Evolutionary conservation across 2,329 filamentous ascomycete species (phyloP).

Genomic region (Alternaria brassicicola): DNA sequence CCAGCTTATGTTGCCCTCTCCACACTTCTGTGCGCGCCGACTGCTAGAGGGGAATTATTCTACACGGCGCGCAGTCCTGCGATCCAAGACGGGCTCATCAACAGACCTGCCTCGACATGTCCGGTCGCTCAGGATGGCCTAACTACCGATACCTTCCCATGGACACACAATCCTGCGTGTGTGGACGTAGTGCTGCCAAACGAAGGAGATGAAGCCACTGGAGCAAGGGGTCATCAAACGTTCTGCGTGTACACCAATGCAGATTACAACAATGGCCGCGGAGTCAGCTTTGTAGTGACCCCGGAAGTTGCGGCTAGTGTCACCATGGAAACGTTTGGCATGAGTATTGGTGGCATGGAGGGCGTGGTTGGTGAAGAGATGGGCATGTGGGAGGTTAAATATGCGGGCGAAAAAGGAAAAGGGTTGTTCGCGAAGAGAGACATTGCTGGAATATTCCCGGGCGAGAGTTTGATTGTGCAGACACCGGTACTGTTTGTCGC

Average conservation of each 20-base stretch:
- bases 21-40: constrained; percentile 6
- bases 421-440: constrained; percentile 34
- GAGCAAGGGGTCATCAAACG: constrained; percentile 10
- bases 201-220: constrained; percentile 6
- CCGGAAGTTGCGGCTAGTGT: constrained; percentile 34
- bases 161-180: constrained; percentile 40
- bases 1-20: constrained; percentile 2
- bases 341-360: constrained; percentile 18
- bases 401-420: constrained; percentile 30
- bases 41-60: constrained; percentile 21
- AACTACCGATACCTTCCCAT: constrained; percentile 35
- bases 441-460: constrained; percentile 25
- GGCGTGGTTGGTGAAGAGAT: constrained; percentile 18
- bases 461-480: constrained; percentile 32
- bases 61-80: constrained; percentile 24
- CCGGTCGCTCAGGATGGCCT: constrained; percentile 31
- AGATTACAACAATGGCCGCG: constrained; percentile 33
- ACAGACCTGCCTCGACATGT: constrained; percentile 22
- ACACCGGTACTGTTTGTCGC: constrained; percentile 34
- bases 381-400: constrained; percentile 29
- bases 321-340: constrained; percentile 20
- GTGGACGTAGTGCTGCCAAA: constrained; percentile 19
- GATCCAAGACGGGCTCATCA: constrained; percentile 28
- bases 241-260: constrained; percentile 40
- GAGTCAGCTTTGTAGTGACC: constrained; percentile 38